Evolutionary conservation across 2,329 filamentous ascomycete genomes (phyloP).

Genomic region (Fusarium xyrophilum): DNA sequence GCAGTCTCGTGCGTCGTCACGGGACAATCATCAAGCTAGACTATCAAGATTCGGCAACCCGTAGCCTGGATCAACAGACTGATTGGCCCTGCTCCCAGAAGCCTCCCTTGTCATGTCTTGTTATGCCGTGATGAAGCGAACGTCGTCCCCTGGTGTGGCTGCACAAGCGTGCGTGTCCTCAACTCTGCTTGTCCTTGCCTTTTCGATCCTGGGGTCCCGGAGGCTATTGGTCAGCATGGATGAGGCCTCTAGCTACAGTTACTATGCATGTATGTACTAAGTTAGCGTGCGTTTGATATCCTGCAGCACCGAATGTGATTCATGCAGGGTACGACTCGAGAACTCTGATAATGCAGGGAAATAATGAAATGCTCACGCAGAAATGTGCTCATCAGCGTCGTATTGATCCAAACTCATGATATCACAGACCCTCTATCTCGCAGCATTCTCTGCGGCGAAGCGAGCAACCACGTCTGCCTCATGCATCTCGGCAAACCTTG

Average conservation of each 20-base stretch:
- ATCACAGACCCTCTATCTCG: neutral
- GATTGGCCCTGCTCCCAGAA: neutral
- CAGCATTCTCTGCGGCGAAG: constrained; percentile 15
- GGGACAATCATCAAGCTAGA: constrained; percentile 19
- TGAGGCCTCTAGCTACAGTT: neutral
- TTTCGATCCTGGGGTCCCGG: neutral
- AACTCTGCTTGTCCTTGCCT: constrained; percentile 6
- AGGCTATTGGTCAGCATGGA: constrained; percentile 9
- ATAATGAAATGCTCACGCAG: neutral
- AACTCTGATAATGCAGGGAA: neutral
- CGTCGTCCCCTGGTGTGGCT: constrained; percentile 14
- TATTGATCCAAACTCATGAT: neutral
- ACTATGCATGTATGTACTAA: neutral
- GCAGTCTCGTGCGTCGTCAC: constrained; percentile 39
- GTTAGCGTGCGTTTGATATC: constrained; percentile 3
- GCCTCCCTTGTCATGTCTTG: constrained; percentile 1
- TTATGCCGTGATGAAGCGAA: constrained; percentile 36
- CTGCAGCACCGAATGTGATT: constrained; percentile 35
- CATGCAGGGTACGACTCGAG: constrained; percentile 40
- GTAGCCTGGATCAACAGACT: neutral
- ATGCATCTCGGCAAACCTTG: constrained; percentile 11
- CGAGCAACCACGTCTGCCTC: constrained; percentile 1
- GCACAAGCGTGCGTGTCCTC: constrained; percentile 13
- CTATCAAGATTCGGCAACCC: constrained; percentile 5
- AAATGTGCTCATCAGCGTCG: constrained; percentile 17